A percentile compares a stretch with the other conserved stretches of the same genome.
Evolutionary conservation across 2,329 filamentous ascomycete species (phyloP).

Genomic region (Sclerotiophoma versabilis): DNA sequence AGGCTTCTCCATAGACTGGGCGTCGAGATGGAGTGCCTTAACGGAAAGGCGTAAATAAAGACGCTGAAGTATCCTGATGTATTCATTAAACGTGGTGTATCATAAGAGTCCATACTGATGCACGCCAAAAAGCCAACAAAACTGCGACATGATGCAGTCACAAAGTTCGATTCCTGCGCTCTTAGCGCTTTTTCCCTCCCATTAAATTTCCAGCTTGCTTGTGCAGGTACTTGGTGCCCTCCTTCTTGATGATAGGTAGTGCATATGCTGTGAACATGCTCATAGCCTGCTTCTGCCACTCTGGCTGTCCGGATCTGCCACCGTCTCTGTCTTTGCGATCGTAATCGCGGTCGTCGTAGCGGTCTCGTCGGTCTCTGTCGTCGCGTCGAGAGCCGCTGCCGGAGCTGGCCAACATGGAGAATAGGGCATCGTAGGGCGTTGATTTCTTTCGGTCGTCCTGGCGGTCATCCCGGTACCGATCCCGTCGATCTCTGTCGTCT

Average conservation of each 20-base stretch:
- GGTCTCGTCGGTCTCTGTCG: conserved; percentile 23
- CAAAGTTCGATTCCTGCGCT: conserved; percentile 6
- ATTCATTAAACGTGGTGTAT: not conserved
- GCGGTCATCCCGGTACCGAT: conserved; percentile 18
- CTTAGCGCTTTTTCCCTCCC: conserved; percentile 13
- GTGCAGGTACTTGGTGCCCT: conserved; percentile 40
- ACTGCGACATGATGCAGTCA: conserved; percentile 9
- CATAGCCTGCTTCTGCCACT: conserved; percentile 44
- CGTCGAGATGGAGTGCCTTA: too few species aligned
- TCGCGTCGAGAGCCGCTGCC: conserved; percentile 26
- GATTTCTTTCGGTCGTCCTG: conserved; percentile 25
- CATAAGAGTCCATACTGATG: not conserved
- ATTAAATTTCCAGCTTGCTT: conserved; percentile 38
- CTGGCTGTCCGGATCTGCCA: conserved; percentile 24
- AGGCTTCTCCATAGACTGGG: too few species aligned
- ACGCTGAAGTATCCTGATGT: not conserved
- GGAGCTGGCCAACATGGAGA: conserved; percentile 15
- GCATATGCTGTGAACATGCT: conserved; percentile 44
- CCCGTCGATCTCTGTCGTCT: conserved; percentile 23
- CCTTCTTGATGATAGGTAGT: conserved; percentile 42
- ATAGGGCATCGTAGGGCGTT: conserved; percentile 15
- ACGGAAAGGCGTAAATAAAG: not conserved
- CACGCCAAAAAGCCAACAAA: not conserved
- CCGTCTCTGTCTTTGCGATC: conserved; percentile 23
- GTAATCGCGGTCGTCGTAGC: conserved; percentile 26